Evolutionary conservation across 108 stramenopile genomes (phyloP).

Genomic region (Cyclostephanos tholiformis): DNA sequence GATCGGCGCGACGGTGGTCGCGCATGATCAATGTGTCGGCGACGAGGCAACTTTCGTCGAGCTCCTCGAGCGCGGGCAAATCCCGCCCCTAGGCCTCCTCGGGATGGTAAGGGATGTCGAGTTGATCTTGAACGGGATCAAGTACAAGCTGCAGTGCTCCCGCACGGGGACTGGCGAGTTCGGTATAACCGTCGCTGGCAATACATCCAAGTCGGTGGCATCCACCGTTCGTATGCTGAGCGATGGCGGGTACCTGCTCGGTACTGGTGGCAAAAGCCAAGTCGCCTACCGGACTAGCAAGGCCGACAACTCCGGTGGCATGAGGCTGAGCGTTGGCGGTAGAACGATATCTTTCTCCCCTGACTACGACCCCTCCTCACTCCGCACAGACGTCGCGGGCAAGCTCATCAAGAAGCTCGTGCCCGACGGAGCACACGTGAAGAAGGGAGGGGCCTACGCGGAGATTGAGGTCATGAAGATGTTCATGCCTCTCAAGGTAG

Average conservation of each 20-base stretch:
- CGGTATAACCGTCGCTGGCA: constrained; percentile 52
- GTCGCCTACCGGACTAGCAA: constrained; percentile 90
- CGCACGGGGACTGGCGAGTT: constrained; percentile 76
- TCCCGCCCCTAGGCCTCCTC: constrained; percentile 84
- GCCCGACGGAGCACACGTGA: constrained; percentile 88
- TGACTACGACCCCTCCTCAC: constrained; percentile 96
- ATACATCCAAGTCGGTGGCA: constrained; percentile 54
- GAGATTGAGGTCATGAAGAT: constrained; percentile 99
- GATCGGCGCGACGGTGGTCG: constrained; percentile 78
- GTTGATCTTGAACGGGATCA: constrained; percentile 91
- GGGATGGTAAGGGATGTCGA: constrained; percentile 81
- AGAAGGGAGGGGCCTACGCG: constrained; percentile 90
- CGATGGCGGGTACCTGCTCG: constrained; percentile 96
- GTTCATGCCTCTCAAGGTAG: constrained; percentile 99
- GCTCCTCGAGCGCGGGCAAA: constrained; percentile 86
- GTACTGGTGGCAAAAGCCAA: constrained; percentile 87
- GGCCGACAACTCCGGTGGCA: constrained; percentile 74
- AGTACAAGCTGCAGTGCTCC: constrained; percentile 85
- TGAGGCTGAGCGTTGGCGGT: constrained; percentile 89
- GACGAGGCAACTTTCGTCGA: constrained; percentile 78
- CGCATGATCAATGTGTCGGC: constrained; percentile 62
- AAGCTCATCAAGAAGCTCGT: constrained; percentile 96
- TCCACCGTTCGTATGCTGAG: constrained; percentile 89
- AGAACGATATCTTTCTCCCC: constrained; percentile 92
- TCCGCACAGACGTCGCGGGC: constrained; percentile 94